Conservation (phyloP, 2,329 filamentous ascomycete genomes). For the Colletotrichum incanum region DNA sequence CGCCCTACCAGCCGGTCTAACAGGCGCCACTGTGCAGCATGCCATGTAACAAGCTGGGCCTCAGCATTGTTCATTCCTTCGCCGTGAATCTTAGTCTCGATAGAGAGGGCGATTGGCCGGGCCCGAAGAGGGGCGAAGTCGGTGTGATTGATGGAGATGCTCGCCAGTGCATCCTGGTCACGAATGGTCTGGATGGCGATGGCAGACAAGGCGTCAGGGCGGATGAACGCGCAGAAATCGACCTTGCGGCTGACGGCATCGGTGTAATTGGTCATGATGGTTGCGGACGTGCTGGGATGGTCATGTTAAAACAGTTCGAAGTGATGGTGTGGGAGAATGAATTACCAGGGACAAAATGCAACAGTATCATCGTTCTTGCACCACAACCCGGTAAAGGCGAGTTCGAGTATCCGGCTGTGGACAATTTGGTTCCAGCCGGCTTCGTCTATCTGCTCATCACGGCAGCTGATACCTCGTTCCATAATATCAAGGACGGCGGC, state of each 20-base stretch:
- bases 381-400: too few species aligned
- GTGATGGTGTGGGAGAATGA: too few species aligned
- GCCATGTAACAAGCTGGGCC: conserved; percentile 18
- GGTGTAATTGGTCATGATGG: too few species aligned
- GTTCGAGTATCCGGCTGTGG: too few species aligned
- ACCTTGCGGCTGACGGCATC: not conserved
- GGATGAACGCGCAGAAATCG: conserved; percentile 8
- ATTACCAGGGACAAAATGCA: too few species aligned
- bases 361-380: too few species aligned
- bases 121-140: conserved; percentile 10
- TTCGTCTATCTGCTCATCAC: too few species aligned
- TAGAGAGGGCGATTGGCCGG: conserved; percentile 16
- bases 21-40: conserved; percentile 23
- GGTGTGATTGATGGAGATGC: conserved; percentile 26
- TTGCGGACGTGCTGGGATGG: too few species aligned
- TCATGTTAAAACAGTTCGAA: too few species aligned
- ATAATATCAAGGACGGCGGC: too few species aligned
- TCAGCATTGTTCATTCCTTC: conserved; percentile 15
- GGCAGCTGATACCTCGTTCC: too few species aligned
- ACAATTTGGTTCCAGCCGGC: too few species aligned
- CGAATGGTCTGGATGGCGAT: conserved; percentile 3
- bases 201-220: not conserved
- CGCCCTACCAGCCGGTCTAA: conserved; percentile 8
- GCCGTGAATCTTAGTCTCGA: conserved; percentile 28
- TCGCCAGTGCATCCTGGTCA: conserved; percentile 2